Conservation (phyloP, 495 filamentous ascomycete species). For the Venustampulla echinocandica region DNA sequence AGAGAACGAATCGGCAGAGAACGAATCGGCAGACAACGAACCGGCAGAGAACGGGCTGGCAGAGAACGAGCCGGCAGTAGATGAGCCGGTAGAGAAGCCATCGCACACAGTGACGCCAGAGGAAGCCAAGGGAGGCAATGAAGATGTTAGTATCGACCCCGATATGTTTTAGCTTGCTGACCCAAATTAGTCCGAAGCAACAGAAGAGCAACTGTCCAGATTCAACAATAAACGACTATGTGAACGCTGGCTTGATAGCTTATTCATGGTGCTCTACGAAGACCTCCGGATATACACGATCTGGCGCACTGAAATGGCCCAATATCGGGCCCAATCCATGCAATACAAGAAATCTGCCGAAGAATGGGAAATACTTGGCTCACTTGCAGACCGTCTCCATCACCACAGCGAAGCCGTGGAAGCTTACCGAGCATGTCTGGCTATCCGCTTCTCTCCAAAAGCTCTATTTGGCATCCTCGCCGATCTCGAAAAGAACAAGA, state of each 20-base stretch:
- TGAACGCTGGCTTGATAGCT: slow-evolving; percentile 94
- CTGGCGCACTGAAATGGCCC: slow-evolving; percentile 95
- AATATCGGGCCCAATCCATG: slow-evolving; percentile 78
- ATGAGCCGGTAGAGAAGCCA: slow-evolving; percentile 47
- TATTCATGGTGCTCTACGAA: slow-evolving; percentile 99
- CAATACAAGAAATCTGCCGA: slow-evolving; percentile 92
- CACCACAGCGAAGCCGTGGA: slow-evolving; percentile 83
- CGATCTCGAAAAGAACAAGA: slow-evolving; percentile 60
- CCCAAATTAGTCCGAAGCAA: slow-evolving; percentile 28
- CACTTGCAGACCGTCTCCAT: slow-evolving; percentile 85
- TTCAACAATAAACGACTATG: slow-evolving; percentile 96
- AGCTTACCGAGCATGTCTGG: slow-evolving; percentile 77
- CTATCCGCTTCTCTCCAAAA: slow-evolving; percentile 78
- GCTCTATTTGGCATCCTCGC: slow-evolving; percentile 77
- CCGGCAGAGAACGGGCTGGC: no score
- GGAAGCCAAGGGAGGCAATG: slow-evolving; percentile 67
- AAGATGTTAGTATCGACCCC: slow-evolving; percentile 52
- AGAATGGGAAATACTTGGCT: slow-evolving; percentile 97
- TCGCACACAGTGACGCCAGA: slow-evolving; percentile 75
- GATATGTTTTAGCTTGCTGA: slow-evolving; percentile 2
- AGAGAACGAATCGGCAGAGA: no score
- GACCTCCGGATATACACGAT: slow-evolving; percentile 97
- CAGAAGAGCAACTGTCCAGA: slow-evolving; percentile 49
- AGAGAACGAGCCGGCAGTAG: slow-evolving; percentile 16
- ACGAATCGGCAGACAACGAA: no score